These are phyloP conservation scores for Monosporascus sp. DNA, from an alignment of 2,329 filamentous ascomycete genomes.

Conservation along the genomic window DNA sequence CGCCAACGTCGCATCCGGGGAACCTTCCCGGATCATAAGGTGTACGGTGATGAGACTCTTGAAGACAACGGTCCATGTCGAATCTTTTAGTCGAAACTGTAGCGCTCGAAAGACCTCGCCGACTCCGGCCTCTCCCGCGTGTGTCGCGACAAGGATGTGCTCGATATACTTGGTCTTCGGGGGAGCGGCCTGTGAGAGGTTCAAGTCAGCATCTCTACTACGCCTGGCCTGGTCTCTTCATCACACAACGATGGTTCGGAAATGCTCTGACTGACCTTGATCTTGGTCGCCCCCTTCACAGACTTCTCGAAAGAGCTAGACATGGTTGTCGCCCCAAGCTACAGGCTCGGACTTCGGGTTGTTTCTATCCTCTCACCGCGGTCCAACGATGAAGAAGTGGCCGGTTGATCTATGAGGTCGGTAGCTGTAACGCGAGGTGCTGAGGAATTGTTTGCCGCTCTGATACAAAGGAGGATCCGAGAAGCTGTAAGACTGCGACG, in stretches of 20 bases:
- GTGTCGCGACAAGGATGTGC: constrained; percentile 91
- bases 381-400: too few relatives aligned
- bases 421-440: too few relatives aligned
- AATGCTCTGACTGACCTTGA: constrained; percentile 61
- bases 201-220: constrained; percentile 8
- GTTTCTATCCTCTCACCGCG: too few relatives aligned
- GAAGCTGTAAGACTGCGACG: too few relatives aligned
- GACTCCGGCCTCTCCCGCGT: constrained; percentile 89
- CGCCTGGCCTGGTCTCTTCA: not conserved
- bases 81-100: constrained; percentile 82
- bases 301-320: constrained; percentile 95
- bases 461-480: too few relatives aligned
- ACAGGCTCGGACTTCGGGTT: not conserved
- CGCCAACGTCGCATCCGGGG: constrained; percentile 78
- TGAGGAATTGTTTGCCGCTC: too few relatives aligned
- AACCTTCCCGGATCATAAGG: constrained; percentile 94
- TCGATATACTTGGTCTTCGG: constrained; percentile 99
- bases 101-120: constrained; percentile 92
- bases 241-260: too few relatives aligned
- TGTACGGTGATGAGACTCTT: constrained; percentile 95
- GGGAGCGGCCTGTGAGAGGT: constrained; percentile 65
- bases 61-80: constrained; percentile 99
- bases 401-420: too few relatives aligned
- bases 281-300: constrained; percentile 97
- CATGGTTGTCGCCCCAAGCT: constrained; percentile 41